Evolutionary conservation across 2,329 filamentous ascomycete genomes (phyloP), one percentile per base, ranked within the genome.

Genomic region (Fusarium sp.): DNA sequence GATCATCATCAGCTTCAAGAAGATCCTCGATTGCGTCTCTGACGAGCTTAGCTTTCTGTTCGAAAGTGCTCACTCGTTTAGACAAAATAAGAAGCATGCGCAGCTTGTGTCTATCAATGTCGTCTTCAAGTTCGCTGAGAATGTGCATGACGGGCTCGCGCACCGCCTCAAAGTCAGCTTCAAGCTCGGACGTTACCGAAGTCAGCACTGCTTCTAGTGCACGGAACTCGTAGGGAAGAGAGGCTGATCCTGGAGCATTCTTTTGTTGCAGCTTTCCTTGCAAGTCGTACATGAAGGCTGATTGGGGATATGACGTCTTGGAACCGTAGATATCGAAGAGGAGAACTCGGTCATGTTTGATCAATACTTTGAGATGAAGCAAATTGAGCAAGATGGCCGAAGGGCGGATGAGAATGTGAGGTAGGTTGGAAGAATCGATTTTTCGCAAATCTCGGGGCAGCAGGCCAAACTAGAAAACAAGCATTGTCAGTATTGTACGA

Each of bases 321-420:
- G 94, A 96, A 30, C 96, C 96, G 81, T 97, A 98, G 16, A 96
- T 93, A 77, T 98, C 96, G 79, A 99, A 98, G 8, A 99, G 91
- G 25, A 99, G 88, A 9, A 99, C 94, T 25, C 95, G 92, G 77
- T 99, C 93, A 70, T 95, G 89, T 83, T 98, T 98, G 79, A 99
- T 97, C 25, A 99, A 87, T 56, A 97, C 96, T 66, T 96, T 93
- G 50, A 99, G 89, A 80, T 99, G 96, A n/a, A 98, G 89, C 14
- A 99, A 87, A 77, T 98, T 99, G 74, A 99, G 92, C 3, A 99
- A 87, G 69, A 99, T 98, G 7, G 95, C 94, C 10, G 92, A 95
- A 9, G 94, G 94, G 34, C 96, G 94, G 70, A 99, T 91, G 71
- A 98, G 90, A 61, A 99, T 98, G 77, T 98, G 95, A 11, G 96